Conservation (phyloP, 1,284 basidiomycete genomes). For the Microbotryum scabiosae region DNA sequence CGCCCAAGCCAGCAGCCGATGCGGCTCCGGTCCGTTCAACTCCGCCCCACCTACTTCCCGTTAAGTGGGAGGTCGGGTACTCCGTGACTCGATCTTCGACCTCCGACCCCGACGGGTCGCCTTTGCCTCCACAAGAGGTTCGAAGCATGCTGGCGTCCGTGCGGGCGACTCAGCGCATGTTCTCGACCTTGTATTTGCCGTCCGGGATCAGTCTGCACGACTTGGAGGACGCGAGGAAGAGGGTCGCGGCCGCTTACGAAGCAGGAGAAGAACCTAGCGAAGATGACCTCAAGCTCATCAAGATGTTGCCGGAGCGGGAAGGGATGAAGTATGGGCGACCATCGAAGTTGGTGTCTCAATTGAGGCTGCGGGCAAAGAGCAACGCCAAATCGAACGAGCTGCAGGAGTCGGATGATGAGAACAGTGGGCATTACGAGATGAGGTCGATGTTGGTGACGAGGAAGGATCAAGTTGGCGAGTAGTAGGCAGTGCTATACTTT, state of each 20-base stretch:
- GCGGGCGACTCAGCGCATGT: constrained; percentile 18
- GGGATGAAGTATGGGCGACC: constrained; percentile 14
- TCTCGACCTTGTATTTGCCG: constrained; percentile 21
- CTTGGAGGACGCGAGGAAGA: constrained; percentile 6
- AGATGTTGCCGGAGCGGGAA: constrained; percentile 13
- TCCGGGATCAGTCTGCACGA: constrained; percentile 13
- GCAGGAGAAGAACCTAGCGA: constrained; percentile 8
- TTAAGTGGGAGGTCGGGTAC: constrained; percentile 21
- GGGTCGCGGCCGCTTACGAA: constrained; percentile 1
- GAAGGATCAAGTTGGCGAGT: no score
- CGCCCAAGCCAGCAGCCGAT: background rate
- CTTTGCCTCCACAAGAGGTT: background rate
- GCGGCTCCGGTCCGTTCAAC: background rate
- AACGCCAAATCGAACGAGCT: no score
- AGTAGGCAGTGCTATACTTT: no score
- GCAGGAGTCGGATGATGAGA: no score
- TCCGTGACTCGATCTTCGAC: constrained; percentile 8
- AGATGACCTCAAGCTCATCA: constrained; percentile 16
- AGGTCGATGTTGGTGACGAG: no score
- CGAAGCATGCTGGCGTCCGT: constrained; percentile 2
- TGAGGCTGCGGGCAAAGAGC: background rate
- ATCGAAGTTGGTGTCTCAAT: background rate
- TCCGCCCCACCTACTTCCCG: no score
- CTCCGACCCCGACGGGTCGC: background rate
- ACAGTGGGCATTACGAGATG: no score